A percentile compares a stretch with the other conserved stretches of the same genome.
Conservation (phyloP, 805 yeast genomes). For the Blastobotrys attinorum region DNA sequence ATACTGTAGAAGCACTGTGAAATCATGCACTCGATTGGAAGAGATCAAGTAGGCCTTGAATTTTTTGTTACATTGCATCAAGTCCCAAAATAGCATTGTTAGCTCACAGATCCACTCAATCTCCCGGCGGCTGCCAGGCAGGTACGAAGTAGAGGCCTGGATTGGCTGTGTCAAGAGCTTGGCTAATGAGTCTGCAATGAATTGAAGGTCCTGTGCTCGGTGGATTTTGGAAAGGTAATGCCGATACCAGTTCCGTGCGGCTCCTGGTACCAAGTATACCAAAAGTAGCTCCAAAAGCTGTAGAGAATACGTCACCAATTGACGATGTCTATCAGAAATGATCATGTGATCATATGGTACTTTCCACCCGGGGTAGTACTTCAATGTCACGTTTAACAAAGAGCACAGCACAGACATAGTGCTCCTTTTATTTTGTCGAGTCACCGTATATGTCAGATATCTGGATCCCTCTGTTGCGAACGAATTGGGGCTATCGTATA, state of each 20-base stretch:
- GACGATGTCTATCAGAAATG: constrained; percentile 21
- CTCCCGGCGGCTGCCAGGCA: constrained; percentile 23
- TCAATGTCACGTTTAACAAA: constrained; percentile 49
- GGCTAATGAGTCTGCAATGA: constrained; percentile 24
- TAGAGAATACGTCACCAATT: constrained; percentile 45
- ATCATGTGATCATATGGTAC: constrained; percentile 27
- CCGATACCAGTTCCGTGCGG: constrained; percentile 25
- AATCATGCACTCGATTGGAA: constrained; percentile 43
- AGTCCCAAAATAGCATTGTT: constrained; percentile 65
- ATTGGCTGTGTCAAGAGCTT: constrained; percentile 31
- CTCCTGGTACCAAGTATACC: constrained; percentile 52
- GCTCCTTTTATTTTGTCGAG: constrained; percentile 42
- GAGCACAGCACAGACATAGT: constrained; percentile 53
- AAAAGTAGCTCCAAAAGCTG: constrained; percentile 57
- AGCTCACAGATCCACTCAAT: constrained; percentile 46
- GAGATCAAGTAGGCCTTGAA: constrained; percentile 31
- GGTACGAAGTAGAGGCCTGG: constrained; percentile 28
- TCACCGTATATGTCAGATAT: constrained; percentile 49
- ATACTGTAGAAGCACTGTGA: constrained; percentile 47
- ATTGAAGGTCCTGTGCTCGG: constrained; percentile 27
- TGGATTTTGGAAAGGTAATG: constrained; percentile 28
- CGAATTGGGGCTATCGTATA: constrained; percentile 42
- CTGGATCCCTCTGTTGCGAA: constrained; percentile 49
- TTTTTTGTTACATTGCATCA: constrained; percentile 60
- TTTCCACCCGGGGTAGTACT: constrained; percentile 29